Evolutionary conservation across 176 grass and related monocot genomes (phyloP).

Genomic region (Dendrocalamus sinicus): DNA sequence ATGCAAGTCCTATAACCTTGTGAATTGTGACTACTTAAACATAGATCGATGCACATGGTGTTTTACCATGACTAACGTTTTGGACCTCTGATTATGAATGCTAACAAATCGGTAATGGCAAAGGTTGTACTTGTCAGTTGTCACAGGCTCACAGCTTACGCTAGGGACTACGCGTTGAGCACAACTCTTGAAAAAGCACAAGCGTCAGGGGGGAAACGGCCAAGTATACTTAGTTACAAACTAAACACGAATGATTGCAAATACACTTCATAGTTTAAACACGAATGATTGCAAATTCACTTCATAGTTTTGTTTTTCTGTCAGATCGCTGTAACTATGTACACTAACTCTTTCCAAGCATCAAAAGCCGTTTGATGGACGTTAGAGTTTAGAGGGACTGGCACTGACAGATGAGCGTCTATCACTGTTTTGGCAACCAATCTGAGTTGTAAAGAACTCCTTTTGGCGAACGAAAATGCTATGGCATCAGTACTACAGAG

Average conservation of each 20-base stretch:
- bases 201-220: not conserved
- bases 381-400: not conserved
- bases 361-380: not conserved
- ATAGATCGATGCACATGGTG: not conserved
- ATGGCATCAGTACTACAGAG: not conserved
- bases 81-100: not conserved
- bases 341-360: not conserved
- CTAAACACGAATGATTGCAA: no score
- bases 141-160: not conserved
- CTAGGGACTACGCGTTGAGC: not conserved
- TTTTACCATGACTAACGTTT: not conserved
- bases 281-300: no score
- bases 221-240: no score
- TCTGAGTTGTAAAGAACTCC: slow-evolving; percentile 37
- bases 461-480: not conserved
- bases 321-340: not conserved
- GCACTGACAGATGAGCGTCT: not conserved
- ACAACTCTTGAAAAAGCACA: not conserved
- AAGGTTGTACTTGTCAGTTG: not conserved
- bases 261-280: not conserved
- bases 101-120: not conserved
- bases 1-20: not conserved
- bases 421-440: slow-evolving; percentile 20
- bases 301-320: not conserved
- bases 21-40: not conserved